Evolutionary conservation across 495 filamentous ascomycete genomes (phyloP).

Genomic region (Lasiosphaeriaceae sp.): DNA sequence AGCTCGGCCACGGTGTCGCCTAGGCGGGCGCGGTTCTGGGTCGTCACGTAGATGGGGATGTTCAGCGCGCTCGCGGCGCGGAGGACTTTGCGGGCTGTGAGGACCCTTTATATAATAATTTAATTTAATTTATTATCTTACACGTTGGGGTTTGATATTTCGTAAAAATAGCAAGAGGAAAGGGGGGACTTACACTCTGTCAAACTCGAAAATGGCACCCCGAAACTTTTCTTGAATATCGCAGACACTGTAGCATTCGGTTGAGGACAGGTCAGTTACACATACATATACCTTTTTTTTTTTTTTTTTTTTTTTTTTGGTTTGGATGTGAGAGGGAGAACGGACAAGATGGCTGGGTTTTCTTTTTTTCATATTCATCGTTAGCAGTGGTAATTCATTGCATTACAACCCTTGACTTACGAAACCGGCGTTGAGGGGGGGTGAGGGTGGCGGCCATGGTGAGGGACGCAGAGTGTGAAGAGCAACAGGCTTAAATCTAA

Average conservation of each 20-base stretch:
- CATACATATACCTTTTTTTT: no score
- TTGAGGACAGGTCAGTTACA: neutral
- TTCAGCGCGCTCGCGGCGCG: constrained; percentile 55
- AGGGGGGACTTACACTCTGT: constrained; percentile 58
- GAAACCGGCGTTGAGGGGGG: constrained; percentile 34
- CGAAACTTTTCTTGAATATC: constrained; percentile 96
- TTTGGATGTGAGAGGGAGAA: no score
- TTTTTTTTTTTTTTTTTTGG: no score
- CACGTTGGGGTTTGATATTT: neutral
- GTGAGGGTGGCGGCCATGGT: constrained; percentile 25
- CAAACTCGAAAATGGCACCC: constrained; percentile 72
- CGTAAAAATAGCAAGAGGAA: neutral
- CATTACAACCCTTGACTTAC: no score
- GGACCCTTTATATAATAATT: constrained; percentile 32
- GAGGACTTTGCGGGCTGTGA: constrained; percentile 53
- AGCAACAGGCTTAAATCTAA: no score
- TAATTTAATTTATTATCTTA: neutral
- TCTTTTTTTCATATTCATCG: constrained; percentile 34
- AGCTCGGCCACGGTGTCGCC: constrained; percentile 76
- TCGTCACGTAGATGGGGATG: constrained; percentile 79
- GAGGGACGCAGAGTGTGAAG: neutral
- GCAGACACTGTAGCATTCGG: constrained; percentile 78
- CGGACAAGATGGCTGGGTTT: constrained; percentile 68
- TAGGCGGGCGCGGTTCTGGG: constrained; percentile 71
- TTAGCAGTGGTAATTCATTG: neutral